Evolutionary conservation across 2,329 filamentous ascomycete genomes (phyloP).

Genomic region (Westerdykella ornata): DNA sequence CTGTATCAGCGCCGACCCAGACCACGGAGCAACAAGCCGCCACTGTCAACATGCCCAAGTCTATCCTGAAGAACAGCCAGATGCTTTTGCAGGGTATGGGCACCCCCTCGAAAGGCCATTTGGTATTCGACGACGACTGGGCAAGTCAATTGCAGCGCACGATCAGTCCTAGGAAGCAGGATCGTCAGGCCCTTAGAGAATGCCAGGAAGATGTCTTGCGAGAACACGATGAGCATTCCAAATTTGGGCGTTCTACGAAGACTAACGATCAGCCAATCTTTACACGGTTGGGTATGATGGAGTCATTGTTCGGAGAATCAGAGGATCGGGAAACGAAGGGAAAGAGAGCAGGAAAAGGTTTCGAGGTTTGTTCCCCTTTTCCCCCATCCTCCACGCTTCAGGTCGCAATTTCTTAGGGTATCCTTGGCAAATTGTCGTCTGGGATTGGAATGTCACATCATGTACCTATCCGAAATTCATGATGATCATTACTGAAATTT

Average conservation of each 20-base stretch:
- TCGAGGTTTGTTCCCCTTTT: slow-evolving; percentile 75
- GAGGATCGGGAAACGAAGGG: slow-evolving; percentile 49
- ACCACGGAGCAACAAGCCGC: slow-evolving; percentile 63
- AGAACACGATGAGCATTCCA: slow-evolving; percentile 37
- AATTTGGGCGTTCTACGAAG: slow-evolving; percentile 22
- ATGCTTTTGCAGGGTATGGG: slow-evolving; percentile 29
- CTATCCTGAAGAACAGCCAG: slow-evolving; percentile 43
- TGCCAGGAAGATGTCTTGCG: slow-evolving; percentile 56
- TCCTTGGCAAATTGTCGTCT: slow-evolving; percentile 29
- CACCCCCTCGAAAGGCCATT: slow-evolving; percentile 50
- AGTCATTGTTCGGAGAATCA: slow-evolving; percentile 72
- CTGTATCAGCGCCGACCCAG: slow-evolving; percentile 65
- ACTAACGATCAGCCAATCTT: slow-evolving; percentile 56
- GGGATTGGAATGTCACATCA: slow-evolving; percentile 22
- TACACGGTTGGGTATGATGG: slow-evolving; percentile 93
- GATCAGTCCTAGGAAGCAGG: slow-evolving; percentile 87
- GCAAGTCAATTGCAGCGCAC: slow-evolving; percentile 88
- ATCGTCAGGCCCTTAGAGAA: slow-evolving; percentile 65
- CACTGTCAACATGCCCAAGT: slow-evolving; percentile 40
- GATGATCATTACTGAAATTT: slow-evolving; percentile 27
- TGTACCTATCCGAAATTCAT: slow-evolving; percentile 40
- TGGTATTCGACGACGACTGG: slow-evolving; percentile 72
- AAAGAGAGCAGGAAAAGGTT: slow-evolving; percentile 57
- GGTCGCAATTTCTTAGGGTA: slow-evolving; percentile 39
- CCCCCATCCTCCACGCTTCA: slow-evolving; percentile 31